Evolutionary conservation across 805 yeast genomes (phyloP), one percentile per base, ranked within the genome.

Genomic region (Wickerhamiella hasegawae): DNA sequence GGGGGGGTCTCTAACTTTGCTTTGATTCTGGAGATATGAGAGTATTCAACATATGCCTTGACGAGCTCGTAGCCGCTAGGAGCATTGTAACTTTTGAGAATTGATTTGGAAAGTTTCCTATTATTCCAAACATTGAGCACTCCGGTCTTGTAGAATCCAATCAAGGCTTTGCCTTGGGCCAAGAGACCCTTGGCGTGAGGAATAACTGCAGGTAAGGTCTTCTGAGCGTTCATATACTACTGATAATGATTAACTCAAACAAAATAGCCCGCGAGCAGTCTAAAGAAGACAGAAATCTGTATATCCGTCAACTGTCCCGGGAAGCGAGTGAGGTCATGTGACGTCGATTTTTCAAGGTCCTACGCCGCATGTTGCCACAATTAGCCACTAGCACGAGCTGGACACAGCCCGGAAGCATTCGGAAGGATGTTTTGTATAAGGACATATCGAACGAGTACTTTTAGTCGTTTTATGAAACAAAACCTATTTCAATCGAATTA

Each of bases 61-160:
- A 47, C 43, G 8, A 55, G 43, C 8, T 39, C 45, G 1, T 26
- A 18, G 9, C 45, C 37, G 28, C 30, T 32, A 3, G 35, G 21
- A 14, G 48, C 45, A 14, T 40, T 34, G 34, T 45, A 45, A 27
- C 39, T 28, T 18, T 10, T 16, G 23, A 38, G 37, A 25, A 54
- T 32, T 22, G 31, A 30, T 12, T 35, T 28, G 4, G 46, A 32
- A 5, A 15, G 26, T 25, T 31, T 36, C 28, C 47, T 40, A 50
- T 69, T 69, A 9, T 47, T 43, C 71, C 72, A 69, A 3, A 68
- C 66, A 37, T 62, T 66, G 5, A 46, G 37, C 3, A 69, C 62
- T 1, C 75, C 76, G 1, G 55, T 42, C 37, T 63, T 67, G 47
- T 69, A 69, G 44, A 69, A 60, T 24, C 36, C 35, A 17, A 53